Conservation (phyloP, 169 alveolate genomes). For the Cryptosporidium felis region DNA sequence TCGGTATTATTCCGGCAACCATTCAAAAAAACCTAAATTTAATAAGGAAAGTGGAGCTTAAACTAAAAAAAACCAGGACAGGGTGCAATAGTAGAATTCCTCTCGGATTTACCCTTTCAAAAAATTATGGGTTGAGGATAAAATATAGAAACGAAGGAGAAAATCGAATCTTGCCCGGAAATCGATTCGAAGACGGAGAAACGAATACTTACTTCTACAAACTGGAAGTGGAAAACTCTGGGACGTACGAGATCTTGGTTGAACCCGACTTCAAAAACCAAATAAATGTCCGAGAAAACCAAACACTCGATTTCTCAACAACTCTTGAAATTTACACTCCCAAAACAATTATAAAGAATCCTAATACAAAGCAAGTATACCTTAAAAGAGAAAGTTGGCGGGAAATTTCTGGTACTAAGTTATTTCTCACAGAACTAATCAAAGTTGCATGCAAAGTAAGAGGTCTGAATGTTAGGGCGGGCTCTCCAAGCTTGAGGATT, state of each 20-base stretch:
- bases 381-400: background rate
- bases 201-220: background rate
- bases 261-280: constrained; percentile 1
- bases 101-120: background rate
- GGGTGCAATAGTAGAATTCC: background rate
- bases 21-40: background rate
- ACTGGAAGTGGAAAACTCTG: background rate
- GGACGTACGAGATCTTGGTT: background rate
- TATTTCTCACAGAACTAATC: background rate
- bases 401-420: background rate
- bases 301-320: background rate
- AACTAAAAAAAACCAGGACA: background rate
- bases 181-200: background rate
- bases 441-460: constrained; percentile 4
- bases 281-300: background rate
- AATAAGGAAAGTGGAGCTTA: background rate
- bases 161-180: background rate
- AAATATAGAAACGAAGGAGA: background rate
- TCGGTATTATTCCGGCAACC: constrained; percentile 50
- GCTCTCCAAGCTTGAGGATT: background rate
- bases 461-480: constrained; percentile 14
- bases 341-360: background rate
- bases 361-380: background rate
- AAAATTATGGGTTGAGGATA: background rate
- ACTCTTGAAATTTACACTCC: background rate